These are phyloP conservation scores for Blyttiomyces sp. DNA, from an alignment of 371 early-diverging fungal species.

Conservation along the genomic window DNA sequence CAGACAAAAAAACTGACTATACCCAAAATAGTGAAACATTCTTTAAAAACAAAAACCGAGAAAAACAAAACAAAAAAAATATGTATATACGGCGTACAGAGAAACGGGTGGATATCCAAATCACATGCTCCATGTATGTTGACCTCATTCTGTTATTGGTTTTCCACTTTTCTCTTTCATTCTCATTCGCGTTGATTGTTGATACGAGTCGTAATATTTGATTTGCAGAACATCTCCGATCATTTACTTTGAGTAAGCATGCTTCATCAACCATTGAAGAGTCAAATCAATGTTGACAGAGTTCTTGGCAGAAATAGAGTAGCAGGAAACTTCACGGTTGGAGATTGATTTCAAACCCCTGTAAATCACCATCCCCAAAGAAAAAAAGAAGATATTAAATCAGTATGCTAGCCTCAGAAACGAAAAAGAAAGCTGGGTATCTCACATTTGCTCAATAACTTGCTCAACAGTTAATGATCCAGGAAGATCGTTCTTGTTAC, in stretches of 20 bases:
- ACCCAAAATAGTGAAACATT: too few species aligned
- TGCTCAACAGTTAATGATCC: slow-evolving; percentile 86
- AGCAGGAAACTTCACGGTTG: slow-evolving; percentile 96
- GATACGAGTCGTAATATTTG: too few species aligned
- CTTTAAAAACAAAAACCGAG: too few species aligned
- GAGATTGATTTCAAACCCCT: slow-evolving; percentile 86
- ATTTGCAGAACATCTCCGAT: too few species aligned
- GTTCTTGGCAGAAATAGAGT: slow-evolving; percentile 98
- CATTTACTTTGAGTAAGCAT: slow-evolving; percentile 15
- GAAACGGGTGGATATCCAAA: too few species aligned
- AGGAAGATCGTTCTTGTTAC: slow-evolving; percentile 98
- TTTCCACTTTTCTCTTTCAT: too few species aligned
- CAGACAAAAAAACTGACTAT: too few species aligned
- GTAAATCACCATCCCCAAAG: neutral
- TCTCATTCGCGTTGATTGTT: too few species aligned
- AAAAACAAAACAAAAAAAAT: too few species aligned
- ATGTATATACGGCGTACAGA: too few species aligned
- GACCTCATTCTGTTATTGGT: too few species aligned
- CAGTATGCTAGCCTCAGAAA: neutral
- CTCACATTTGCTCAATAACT: slow-evolving; percentile 85
- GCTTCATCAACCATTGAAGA: slow-evolving; percentile 87
- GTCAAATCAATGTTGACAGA: slow-evolving; percentile 96
- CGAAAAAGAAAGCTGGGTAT: slow-evolving; percentile 3
- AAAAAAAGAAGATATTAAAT: slow-evolving; percentile 11
- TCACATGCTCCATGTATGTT: too few species aligned